A percentile compares a stretch with the other conserved stretches of the same genome.
Conservation (phyloP, 768 basidiomycete species). For the Cyathus striatus region DNA sequence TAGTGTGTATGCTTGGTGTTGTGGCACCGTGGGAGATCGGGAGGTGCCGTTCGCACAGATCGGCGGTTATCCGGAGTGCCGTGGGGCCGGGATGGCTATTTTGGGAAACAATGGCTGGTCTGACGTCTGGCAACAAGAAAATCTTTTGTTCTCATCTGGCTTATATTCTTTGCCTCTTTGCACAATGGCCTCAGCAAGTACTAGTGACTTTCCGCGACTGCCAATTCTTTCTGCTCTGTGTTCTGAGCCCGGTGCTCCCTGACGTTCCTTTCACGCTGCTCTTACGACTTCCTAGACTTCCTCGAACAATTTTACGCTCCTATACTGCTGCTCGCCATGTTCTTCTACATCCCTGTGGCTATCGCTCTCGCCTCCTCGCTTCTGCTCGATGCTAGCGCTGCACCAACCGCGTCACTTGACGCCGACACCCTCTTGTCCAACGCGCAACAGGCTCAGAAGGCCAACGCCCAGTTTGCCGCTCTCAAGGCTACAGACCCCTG, state of each 20-base stretch:
- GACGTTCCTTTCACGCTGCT: slow-evolving; percentile 4
- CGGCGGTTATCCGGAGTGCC: slow-evolving; percentile 1
- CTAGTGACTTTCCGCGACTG: not conserved
- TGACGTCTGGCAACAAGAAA: not conserved
- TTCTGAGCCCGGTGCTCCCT: slow-evolving; percentile 29
- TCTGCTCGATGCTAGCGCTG: slow-evolving; percentile 16
- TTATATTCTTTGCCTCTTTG: not conserved
- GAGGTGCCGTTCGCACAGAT: slow-evolving; percentile 24
- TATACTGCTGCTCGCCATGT: not conserved
- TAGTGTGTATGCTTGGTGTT: too few species aligned
- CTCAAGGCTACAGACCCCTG: slow-evolving; percentile 39
- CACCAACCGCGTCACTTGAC: slow-evolving; percentile 31
- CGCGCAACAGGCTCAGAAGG: slow-evolving; percentile 42
- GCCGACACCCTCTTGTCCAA: slow-evolving; percentile 39
- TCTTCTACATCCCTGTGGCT: not conserved
- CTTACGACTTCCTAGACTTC: slow-evolving; percentile 5
- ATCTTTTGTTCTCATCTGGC: not conserved
- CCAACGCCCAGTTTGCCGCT: slow-evolving; percentile 41
- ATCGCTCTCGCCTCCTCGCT: slow-evolving; percentile 13
- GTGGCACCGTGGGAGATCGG: too few species aligned
- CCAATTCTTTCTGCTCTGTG: slow-evolving; percentile 8
- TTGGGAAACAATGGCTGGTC: not conserved
- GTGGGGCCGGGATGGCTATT: not conserved
- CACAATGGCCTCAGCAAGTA: not conserved
- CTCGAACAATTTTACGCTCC: slow-evolving; percentile 6